These are phyloP conservation scores for Entamoeba dispar DNA, from an alignment of 208 protist genomes.

Conservation along the genomic window DNA sequence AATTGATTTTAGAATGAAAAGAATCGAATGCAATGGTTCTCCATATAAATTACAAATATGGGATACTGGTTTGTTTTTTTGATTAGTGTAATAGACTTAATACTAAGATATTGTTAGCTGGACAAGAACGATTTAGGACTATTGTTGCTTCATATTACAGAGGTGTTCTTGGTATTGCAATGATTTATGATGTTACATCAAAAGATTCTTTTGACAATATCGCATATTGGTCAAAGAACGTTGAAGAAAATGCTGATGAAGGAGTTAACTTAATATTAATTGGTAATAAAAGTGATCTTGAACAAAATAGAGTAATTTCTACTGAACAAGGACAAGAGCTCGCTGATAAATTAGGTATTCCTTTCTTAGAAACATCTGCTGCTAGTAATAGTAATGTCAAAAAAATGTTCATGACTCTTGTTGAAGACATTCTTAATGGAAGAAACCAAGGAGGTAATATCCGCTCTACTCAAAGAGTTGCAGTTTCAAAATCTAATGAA, in stretches of 20 bases:
- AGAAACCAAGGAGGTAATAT: neutral
- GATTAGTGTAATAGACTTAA: neutral
- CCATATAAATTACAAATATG: neutral
- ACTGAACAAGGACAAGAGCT: neutral
- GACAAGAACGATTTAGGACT: neutral
- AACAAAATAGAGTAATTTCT: neutral
- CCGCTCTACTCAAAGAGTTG: neutral
- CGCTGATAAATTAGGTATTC: neutral
- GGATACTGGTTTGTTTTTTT: constrained; percentile 1
- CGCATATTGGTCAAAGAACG: constrained; percentile 1
- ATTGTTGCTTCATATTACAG: neutral
- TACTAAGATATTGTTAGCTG: neutral
- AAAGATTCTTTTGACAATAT: constrained; percentile 7
- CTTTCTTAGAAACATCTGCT: neutral
- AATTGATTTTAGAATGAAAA: neutral
- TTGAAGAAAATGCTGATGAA: constrained; percentile 12
- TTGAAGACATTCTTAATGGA: neutral
- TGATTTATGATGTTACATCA: constrained; percentile 15
- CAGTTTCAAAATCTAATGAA: neutral
- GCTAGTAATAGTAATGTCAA: neutral
- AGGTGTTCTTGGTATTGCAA: constrained; percentile 8
- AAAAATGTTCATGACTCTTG: neutral
- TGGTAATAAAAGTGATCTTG: constrained; percentile 14
- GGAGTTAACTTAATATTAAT: neutral
- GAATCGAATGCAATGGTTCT: neutral